Evolutionary conservation across 768 basidiomycete species (phyloP), one percentile per base, ranked within the genome.

Genomic region (Wakefieldia striispora): DNA sequence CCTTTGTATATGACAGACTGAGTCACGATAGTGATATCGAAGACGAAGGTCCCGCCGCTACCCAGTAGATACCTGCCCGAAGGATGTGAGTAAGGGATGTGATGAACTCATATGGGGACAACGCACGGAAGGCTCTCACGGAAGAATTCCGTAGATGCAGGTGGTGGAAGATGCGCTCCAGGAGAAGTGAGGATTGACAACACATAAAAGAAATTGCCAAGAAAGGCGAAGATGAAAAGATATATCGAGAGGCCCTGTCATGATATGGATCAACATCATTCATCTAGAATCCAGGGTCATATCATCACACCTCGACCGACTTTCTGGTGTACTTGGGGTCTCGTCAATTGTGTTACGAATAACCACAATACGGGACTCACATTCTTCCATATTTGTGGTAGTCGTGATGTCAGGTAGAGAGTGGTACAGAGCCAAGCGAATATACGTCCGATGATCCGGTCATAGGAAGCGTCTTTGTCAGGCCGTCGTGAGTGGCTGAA

Each of bases 301-400:
- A 11, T 23, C 24, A 24, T 38, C 16, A 43, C 65, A 85, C 86
- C 77, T 89, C 91, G 16, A 95, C 91, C 40, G 93, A 95, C 75
- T 94, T 92, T 47, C 94, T 80, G 47, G 79, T 83, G 62, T 80
- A 95, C 92, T 95, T 57, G 43, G 26, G 20, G 8, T 17, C 50
- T 16, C 19, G 7, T 54, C 23, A 42, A 45, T 53, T 1, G 44
- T 26, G 38, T 40, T 10, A 40, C 50, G 40, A 43, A 33, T 33
- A 27, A 48, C 14, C 20, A 41, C 26, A 38, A 21, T n/a, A n/a
- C 23, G 23, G 23, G 33, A 83, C 92, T 66, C 67, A 97, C 95
- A 62, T 97, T 97, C 70, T 95, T 95, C 97, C 97, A 98, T 55
- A 99, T 97, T 68, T 99, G 97, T 19, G 97, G 97, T 60, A 99